Percentiles rank a stretch among this genome's conserved stretches.
Conservation (phyloP, 257 asterid species). For the Coffea eugenioides region DNA sequence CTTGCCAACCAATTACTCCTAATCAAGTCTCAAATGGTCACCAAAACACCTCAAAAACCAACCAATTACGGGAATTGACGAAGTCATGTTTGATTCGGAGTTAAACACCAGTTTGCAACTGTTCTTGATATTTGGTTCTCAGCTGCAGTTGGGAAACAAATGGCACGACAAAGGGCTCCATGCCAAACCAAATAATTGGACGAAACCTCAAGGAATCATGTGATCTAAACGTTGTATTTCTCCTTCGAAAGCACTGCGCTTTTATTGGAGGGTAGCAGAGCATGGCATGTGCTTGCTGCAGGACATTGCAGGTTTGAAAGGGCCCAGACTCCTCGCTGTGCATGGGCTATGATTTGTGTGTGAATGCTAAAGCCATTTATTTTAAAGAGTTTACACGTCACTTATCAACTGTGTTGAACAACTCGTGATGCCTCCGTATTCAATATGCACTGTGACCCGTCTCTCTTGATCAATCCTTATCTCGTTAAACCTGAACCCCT, state of each 20-base stretch:
- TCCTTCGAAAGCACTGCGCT: neutral
- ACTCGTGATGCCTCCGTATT: neutral
- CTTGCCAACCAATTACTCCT: neutral
- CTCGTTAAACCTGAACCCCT: neutral
- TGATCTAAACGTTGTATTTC: conserved; percentile 5
- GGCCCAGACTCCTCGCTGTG: conserved; percentile 26
- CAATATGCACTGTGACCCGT: neutral
- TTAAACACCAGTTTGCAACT: neutral
- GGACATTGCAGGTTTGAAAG: conserved; percentile 19
- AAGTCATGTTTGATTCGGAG: neutral
- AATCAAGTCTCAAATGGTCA: neutral
- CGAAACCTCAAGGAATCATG: conserved; percentile 6
- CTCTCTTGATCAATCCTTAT: neutral
- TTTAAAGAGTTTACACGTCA: neutral
- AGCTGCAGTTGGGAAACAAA: neutral
- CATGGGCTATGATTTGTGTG: neutral
- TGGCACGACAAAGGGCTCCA: conserved; percentile 17
- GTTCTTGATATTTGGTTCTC: neutral
- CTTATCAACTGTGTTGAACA: too few relatives aligned
- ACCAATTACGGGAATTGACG: neutral
- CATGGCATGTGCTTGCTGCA: conserved; percentile 51
- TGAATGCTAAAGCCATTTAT: neutral
- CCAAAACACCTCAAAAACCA: neutral
- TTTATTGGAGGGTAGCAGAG: neutral
- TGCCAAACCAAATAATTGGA: neutral